Conservation (phyloP, 2,329 filamentous ascomycete genomes). For the Botrytis porri region DNA sequence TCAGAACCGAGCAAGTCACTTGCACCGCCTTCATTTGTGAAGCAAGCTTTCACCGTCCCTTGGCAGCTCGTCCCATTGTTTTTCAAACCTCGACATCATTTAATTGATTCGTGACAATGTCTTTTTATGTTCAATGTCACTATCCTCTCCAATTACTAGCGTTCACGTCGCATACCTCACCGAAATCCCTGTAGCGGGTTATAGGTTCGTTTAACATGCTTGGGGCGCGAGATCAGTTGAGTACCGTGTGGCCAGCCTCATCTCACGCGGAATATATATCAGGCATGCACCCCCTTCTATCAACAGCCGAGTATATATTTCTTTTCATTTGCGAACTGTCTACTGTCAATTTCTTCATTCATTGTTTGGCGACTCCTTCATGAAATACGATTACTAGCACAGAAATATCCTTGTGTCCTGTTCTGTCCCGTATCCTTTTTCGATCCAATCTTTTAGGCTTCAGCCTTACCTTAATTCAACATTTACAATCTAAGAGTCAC, state of each 20-base stretch:
- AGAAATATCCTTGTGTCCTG: not conserved
- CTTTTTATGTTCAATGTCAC: not conserved
- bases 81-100: conserved; percentile 2
- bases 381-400: not conserved
- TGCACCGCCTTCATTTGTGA: not conserved
- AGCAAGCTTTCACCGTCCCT: not conserved
- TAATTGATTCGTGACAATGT: not conserved
- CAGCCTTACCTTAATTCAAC: not conserved
- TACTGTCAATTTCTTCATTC: not conserved
- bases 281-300: not conserved
- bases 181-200: not conserved
- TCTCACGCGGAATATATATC: not conserved
- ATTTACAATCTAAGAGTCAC: not conserved
- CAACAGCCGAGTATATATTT: not conserved
- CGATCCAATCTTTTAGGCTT: not conserved
- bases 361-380: not conserved
- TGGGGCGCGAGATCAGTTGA: not conserved
- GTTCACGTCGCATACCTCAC: conserved; percentile 2
- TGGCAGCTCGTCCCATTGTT: not conserved
- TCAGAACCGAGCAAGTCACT: not conserved
- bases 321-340: not conserved
- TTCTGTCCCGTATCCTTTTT: not conserved
- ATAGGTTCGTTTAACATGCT: conserved; percentile 5
- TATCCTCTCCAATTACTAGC: not conserved
- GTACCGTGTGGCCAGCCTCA: not conserved